Percentiles rank a stretch among this genome's conserved stretches.
Conservation (phyloP, 2,329 filamentous ascomycete species). For the Penicillium concentricum region DNA sequence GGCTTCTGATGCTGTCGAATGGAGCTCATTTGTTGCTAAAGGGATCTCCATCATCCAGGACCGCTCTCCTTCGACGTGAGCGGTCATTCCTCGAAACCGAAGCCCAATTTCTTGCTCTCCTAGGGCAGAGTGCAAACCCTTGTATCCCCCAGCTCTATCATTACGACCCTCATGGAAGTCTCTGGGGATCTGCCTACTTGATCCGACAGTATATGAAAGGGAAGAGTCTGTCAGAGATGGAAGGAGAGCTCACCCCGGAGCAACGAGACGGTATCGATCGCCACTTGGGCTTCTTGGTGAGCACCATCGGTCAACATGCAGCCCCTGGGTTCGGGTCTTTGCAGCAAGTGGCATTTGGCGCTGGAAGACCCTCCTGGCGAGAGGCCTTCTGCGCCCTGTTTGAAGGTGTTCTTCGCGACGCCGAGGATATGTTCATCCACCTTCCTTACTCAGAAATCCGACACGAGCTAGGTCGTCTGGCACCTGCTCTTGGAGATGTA, state of each 20-base stretch:
- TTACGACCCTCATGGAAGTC: slow-evolving; percentile 32
- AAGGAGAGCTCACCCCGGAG: slow-evolving; percentile 28
- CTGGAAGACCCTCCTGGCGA: slow-evolving; percentile 52
- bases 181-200: slow-evolving; percentile 35
- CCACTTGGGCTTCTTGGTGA: slow-evolving; percentile 38
- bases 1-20: slow-evolving; percentile 39
- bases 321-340: slow-evolving; percentile 53
- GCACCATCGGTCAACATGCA: slow-evolving; percentile 46
- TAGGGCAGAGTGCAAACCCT: slow-evolving; percentile 33
- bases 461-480: slow-evolving; percentile 47
- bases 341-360: slow-evolving; percentile 47
- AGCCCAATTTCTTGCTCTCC: slow-evolving; percentile 38
- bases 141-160: slow-evolving; percentile 40
- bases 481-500: slow-evolving; percentile 50
- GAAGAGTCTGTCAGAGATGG: slow-evolving; percentile 32
- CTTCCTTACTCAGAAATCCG: slow-evolving; percentile 57
- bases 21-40: slow-evolving; percentile 40
- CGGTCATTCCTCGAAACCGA: slow-evolving; percentile 41
- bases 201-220: slow-evolving; percentile 40
- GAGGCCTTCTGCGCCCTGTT: slow-evolving; percentile 54
- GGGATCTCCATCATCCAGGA: slow-evolving; percentile 33
- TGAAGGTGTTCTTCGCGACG: slow-evolving; percentile 55
- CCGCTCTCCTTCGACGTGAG: slow-evolving; percentile 43
- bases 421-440: slow-evolving; percentile 58
- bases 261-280: slow-evolving; percentile 35